phyloP scores from a whole-genome alignment of 2,329 filamentous ascomycete genomes.

The Rutstroemia sp. region DNA sequence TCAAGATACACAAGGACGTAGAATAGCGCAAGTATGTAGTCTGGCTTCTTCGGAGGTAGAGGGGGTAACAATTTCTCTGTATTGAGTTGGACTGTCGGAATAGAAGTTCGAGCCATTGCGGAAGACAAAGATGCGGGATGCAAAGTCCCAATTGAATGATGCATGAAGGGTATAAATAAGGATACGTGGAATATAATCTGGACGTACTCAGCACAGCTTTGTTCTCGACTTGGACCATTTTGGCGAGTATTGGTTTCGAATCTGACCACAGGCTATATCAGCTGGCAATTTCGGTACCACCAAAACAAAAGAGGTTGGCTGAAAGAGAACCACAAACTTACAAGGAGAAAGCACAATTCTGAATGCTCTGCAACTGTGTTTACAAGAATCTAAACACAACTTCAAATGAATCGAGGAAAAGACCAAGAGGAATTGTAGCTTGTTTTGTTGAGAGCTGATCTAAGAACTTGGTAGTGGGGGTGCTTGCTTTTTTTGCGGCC shows the following conservation, averaged over 20 bases:
- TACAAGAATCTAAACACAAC: background rate
- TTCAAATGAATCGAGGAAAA: background rate
- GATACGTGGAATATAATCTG: conserved; percentile 25
- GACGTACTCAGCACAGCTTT: conserved; percentile 60
- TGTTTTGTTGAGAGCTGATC: conserved; percentile 7
- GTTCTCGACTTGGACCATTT: conserved; percentile 54
- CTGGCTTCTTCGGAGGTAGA: conserved; percentile 7
- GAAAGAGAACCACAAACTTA: background rate
- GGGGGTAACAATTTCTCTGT: conserved; percentile 5
- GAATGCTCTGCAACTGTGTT: background rate
- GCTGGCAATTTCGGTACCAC: conserved; percentile 14
- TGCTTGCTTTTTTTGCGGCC: conserved; percentile 11
- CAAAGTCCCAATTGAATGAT: background rate
- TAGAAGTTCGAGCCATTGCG: conserved; percentile 4
- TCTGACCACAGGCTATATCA: conserved; percentile 8
- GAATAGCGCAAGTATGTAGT: conserved; percentile 38
- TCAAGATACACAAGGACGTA: conserved; percentile 50
- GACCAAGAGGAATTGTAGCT: background rate
- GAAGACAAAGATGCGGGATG: background rate
- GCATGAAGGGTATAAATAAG: conserved; percentile 9
- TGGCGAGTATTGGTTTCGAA: conserved; percentile 24
- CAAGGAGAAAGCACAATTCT: background rate
- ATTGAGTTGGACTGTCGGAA: conserved; percentile 8
- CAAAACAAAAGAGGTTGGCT: conserved; percentile 1
- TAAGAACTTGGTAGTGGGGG: conserved; percentile 4